Conservation (phyloP, 148 eudicot species). For the Rhododendron simsii region DNA sequence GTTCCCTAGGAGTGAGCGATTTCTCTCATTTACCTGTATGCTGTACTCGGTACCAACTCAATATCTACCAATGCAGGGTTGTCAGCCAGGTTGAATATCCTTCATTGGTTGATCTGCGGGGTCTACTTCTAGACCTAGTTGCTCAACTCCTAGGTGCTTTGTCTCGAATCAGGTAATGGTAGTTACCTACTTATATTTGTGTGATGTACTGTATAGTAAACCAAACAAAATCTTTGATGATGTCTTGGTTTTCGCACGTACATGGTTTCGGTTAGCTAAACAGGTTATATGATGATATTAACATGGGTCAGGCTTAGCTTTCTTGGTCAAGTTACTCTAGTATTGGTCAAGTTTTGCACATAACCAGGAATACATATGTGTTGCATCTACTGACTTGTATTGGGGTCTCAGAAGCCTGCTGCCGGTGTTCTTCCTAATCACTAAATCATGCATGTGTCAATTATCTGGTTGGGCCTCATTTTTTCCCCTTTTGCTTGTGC, state of each 20-base stretch:
- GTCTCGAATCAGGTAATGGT: conserved; percentile 84
- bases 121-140: conserved; percentile 85
- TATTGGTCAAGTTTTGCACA: not conserved
- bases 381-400: conserved; percentile 3
- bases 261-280: not conserved
- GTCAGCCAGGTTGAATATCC: conserved; percentile 99
- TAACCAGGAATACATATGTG: not conserved
- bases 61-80: conserved; percentile 55
- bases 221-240: not conserved
- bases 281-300: not conserved
- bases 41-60: not conserved
- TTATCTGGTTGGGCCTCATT: not conserved
- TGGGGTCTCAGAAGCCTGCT: conserved; percentile 6
- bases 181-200: not conserved
- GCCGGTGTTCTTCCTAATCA: not conserved
- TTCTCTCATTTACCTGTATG: not conserved
- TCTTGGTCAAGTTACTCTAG: not conserved
- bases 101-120: conserved; percentile 91
- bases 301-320: not conserved
- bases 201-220: not conserved
- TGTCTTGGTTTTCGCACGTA: not conserved
- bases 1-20: not conserved
- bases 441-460: not conserved
- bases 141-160: conserved; percentile 98
- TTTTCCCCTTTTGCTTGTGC: not conserved